Evolutionary conservation across 2,329 filamentous ascomycete genomes (phyloP), one percentile per base, ranked within the genome.

Genomic region (Cordyceps militaris): DNA sequence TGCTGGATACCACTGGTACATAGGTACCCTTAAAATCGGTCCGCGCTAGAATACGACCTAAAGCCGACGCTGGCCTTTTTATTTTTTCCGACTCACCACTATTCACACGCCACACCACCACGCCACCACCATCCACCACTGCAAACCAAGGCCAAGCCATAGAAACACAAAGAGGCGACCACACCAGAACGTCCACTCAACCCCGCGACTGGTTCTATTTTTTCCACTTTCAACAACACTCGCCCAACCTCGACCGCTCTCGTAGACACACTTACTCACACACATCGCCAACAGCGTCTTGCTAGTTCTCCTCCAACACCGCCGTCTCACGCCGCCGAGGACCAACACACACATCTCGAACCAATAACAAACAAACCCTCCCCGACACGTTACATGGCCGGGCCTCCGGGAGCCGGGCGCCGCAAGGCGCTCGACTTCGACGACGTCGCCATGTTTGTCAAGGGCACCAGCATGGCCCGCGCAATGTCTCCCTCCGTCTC

Each of bases 401-500:
- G 60, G 49, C 59, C 64, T 52, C 63, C 61, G 56, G 63, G 60
- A 62, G 64, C 62, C 66, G 62, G 62, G 61, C 65, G 62, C 64
- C 66, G 59, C 57, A 63, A 60, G 62, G 66, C 69, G 67, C 66
- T 67, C 67, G 66, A 70, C 64, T 70, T 71, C 67, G 70, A 71
- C 67, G 70, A 71, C 57, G 65, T 65, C 46, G 62, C 69, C 63
- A 66, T 70, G 63, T 60, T 69, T 57, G 65, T 67, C 62, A 71
- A 72, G 63, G 58, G 58, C 48, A 64, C 65, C 65, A 73, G 67
- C 61, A 73, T 73, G 71, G 68, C 70, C 52, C 67, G 70, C 36
- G 66, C 70, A 59, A 65, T 66, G 56, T 73, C 72, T 48, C 71
- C 72, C 56, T 64, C 63, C 26, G 69, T 67, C 60, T 69, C 70